Evolutionary conservation across 2,329 filamentous ascomycete species (phyloP).

Genomic region (Epichloe gansuensis): DNA sequence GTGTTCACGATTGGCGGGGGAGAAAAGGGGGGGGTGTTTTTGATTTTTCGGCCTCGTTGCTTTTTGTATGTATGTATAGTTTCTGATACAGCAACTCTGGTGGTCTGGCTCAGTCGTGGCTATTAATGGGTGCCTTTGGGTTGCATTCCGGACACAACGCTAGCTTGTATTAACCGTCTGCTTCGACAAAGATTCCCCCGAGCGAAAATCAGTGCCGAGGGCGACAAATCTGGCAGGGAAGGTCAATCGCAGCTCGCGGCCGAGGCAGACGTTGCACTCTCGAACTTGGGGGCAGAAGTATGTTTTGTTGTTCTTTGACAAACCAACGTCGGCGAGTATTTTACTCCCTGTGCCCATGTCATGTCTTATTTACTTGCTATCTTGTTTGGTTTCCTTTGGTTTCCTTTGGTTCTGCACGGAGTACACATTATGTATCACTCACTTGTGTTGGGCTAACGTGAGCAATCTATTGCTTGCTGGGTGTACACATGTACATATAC

Average conservation of each 20-base stretch:
- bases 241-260: slow-evolving; percentile 47
- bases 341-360: neutral
- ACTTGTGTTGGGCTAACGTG: too few species aligned
- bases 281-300: slow-evolving; percentile 54
- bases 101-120: too few species aligned
- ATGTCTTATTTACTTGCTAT: too few species aligned
- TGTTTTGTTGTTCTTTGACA: slow-evolving; percentile 8
- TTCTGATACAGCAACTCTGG: too few species aligned
- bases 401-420: neutral
- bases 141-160: slow-evolving; percentile 47
- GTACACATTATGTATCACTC: too few species aligned
- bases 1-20: too few species aligned
- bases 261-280: slow-evolving; percentile 56
- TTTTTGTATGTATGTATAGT: too few species aligned
- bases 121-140: slow-evolving; percentile 26
- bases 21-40: too few species aligned
- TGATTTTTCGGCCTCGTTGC: neutral
- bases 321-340: neutral
- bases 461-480: neutral
- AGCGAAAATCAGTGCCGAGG: slow-evolving; percentile 51
- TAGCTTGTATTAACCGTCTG: slow-evolving; percentile 43
- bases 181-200: slow-evolving; percentile 28
- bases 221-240: slow-evolving; percentile 53
- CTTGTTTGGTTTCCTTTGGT: neutral
- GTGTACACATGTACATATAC: too few species aligned